Percentiles rank a stretch among this genome's conserved stretches.
Evolutionary conservation across 2,329 filamentous ascomycete species (phyloP).

Genomic region (Aspergillus melleus): DNA sequence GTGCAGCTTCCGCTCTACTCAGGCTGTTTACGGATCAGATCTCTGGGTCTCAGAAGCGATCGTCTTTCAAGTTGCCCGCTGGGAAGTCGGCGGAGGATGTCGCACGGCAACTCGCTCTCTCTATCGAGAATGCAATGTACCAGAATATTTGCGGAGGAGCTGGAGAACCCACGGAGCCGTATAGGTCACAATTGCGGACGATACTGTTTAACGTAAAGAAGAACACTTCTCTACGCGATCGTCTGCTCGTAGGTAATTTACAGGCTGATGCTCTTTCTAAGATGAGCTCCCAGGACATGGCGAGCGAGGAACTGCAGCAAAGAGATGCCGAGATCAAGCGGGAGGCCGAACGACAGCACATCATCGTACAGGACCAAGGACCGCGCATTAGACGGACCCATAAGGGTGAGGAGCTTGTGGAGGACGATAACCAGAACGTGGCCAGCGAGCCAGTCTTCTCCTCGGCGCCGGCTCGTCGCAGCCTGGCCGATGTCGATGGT

Average conservation of each 20-base stretch:
- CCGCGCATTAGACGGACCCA: slow-evolving; percentile 85
- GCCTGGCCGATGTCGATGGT: slow-evolving; percentile 32
- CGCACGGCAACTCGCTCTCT: slow-evolving; percentile 69
- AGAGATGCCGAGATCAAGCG: slow-evolving; percentile 57
- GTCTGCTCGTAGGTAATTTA: slow-evolving; percentile 71
- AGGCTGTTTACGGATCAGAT: slow-evolving; percentile 69
- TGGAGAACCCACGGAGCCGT: slow-evolving; percentile 56
- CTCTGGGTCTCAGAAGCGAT: slow-evolving; percentile 64
- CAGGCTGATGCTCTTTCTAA: slow-evolving; percentile 75
- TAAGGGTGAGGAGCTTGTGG: slow-evolving; percentile 90
- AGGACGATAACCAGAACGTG: slow-evolving; percentile 62
- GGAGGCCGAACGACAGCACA: slow-evolving; percentile 65
- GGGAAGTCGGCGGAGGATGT: slow-evolving; percentile 64
- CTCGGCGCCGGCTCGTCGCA: slow-evolving; percentile 47
- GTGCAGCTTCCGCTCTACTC: slow-evolving; percentile 67
- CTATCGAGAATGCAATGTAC: slow-evolving; percentile 72
- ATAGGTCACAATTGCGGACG: slow-evolving; percentile 67
- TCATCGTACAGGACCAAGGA: slow-evolving; percentile 72
- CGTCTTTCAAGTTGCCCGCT: slow-evolving; percentile 62
- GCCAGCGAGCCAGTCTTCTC: slow-evolving; percentile 50
- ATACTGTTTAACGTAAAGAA: slow-evolving; percentile 86
- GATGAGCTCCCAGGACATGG: slow-evolving; percentile 89
- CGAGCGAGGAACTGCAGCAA: slow-evolving; percentile 80
- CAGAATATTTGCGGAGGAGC: slow-evolving; percentile 51
- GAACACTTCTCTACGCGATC: slow-evolving; percentile 75